Conservation (phyloP, 2,329 filamentous ascomycete species). For the Cercospora zeae-maydis region DNA sequence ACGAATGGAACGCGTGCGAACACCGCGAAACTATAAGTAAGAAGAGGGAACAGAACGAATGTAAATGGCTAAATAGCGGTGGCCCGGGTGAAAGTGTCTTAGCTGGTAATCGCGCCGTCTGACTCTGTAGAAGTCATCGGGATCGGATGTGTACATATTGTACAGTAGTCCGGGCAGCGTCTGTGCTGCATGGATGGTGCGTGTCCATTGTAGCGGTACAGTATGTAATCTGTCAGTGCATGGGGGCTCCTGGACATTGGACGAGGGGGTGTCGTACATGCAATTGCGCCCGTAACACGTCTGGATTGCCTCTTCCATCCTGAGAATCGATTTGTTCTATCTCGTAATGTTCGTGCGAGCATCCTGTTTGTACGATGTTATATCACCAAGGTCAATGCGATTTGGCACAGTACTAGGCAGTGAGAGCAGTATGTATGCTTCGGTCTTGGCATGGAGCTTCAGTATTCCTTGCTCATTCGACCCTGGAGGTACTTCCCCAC, state of each 20-base stretch:
- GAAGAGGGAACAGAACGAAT: not conserved
- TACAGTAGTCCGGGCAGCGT: not conserved
- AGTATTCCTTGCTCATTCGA: not conserved
- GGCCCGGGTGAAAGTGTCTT: not conserved
- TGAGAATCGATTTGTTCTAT: not conserved
- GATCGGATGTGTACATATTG: not conserved
- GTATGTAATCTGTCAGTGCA: not conserved
- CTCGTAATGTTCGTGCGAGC: not conserved
- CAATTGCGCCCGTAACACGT: not conserved
- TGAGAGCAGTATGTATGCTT: not conserved
- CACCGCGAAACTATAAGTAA: constrained; percentile 7
- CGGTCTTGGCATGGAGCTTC: not conserved
- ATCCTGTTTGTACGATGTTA: not conserved
- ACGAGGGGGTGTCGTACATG: not conserved
- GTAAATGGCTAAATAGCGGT: too few species aligned
- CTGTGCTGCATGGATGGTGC: not conserved
- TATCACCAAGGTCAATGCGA: not conserved
- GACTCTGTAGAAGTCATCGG: not conserved
- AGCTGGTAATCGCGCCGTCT: not conserved
- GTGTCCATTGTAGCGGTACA: too few species aligned
- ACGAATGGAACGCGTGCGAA: constrained; percentile 12
- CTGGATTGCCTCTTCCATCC: not conserved
- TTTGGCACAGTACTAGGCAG: not conserved
- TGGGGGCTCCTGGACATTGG: constrained; percentile 3
- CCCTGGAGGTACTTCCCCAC: not conserved